Evolutionary conservation across 352 stramenopile genomes (phyloP), one percentile per base, ranked within the genome.

Genomic region (Globisporangium emineosum): DNA sequence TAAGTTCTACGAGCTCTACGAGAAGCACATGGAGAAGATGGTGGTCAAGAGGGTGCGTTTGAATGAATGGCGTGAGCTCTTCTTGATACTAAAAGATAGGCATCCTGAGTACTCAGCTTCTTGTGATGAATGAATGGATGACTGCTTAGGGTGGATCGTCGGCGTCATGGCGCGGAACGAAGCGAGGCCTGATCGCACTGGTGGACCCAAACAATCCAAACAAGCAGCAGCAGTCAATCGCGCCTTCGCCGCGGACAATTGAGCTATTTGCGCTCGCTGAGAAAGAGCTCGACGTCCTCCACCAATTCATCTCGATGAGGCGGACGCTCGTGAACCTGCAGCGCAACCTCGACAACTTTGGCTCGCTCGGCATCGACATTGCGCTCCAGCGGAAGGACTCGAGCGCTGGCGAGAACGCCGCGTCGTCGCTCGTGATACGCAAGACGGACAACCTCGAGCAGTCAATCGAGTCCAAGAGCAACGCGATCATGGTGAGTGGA

Each of bases 1-100:
- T 17, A 81, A 92, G 53, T 93, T 92, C 56, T 89, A 88, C 64
- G 70, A 71, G 9, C 65, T 88, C 8, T 93, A 93, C 60, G 81
- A 86, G 29, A 76, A 81, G 52, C 78, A 90, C 62, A 72, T 81
- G 55, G 76, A 90, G 63, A 87, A 83, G 29, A 77, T 82, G 62
- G 70, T 83, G 58, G 52, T 86, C 35, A 84, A 84, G 33, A 60
- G 78, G 63, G 81, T 88, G 75, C 12, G 67, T 60, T 58, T n/a
- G 50, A 2, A 17, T 25, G 5, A 40, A 7, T 10, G 5, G 0
- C 47, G 2, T 19, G 19, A 29, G 29, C 29, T 57, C 19, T 23
- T 30, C 7, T 6, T 37, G 32, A n/a, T n/a, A n/a, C n/a, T n/a
- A n/a, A n/a, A n/a, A n/a, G n/a, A n/a, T n/a, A n/a, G n/a, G n/a